Base-by-base conservation (phyloP, 1,284 basidiomycete genomes). In the Fomitiporia mediterranea region DNA sequence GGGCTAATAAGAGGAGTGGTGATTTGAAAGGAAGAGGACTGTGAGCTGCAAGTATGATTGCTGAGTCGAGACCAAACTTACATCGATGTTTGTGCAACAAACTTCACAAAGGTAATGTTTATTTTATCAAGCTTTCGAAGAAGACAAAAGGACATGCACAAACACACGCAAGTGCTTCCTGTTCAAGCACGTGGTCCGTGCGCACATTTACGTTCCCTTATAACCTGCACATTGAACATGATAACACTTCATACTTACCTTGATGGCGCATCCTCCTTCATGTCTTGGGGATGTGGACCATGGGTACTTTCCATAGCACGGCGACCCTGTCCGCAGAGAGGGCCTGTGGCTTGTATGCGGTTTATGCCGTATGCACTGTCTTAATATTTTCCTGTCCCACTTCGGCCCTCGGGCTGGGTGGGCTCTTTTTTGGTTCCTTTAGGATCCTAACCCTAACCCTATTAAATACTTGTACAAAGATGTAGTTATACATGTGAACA, bases 241-340 rank as follows among this genome's bases (percentile, higher is more conserved):
- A n/a, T n/a, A n/a, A n/a, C n/a, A n/a, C n/a, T 39, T 67, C 71
- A 75, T 75, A 74, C 70, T 74, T 73, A 74, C 72, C 72, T 73
- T 72, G 71, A 72, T 68, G 70, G 71, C 69, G 70, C 64, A 66
- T 52, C 61, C 65, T 63, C 70, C 68, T 71, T 72, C 66, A 64
- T 37, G 57, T 59, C 64, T 64, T 59, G 66, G 66, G 64, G 50
- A 40, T 63, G 62, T 65, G 66, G 66, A 63, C 63, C 42, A 58
- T 61, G 60, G 64, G 61, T 60, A 54, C 60, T 59, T 63, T 60
- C 62, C 67, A 68, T 68, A 67, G 67, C 67, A 68, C 67, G 67
- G 67, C 67, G 67, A 68, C 67, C 63, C 35, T 67, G 67, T 67
- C 67, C 67, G 34, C 66, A 68, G 64, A 51, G 58, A 48, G 43